Evolutionary conservation across 2,329 filamentous ascomycete genomes (phyloP).

Genomic region (Chrysoporthe deuterocubensis): DNA sequence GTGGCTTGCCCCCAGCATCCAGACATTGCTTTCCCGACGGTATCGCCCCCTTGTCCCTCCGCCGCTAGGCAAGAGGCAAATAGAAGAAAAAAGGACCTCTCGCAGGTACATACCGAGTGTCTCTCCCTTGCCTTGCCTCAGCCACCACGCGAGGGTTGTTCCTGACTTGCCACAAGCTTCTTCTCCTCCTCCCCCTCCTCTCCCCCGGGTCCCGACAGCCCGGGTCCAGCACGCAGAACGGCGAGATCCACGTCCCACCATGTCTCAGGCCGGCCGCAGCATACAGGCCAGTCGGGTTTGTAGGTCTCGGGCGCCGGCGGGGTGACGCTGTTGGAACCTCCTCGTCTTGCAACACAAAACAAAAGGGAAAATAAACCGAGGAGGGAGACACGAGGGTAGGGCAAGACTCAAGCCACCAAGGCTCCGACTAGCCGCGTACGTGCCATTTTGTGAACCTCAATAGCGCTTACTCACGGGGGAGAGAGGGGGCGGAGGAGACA

Average conservation of each 20-base stretch:
- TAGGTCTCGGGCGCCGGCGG: not conserved
- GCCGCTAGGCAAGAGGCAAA: not conserved
- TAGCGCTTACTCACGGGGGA: not conserved
- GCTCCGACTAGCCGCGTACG: too few relatives aligned
- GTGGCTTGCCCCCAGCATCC: not conserved
- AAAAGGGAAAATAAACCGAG: too few relatives aligned
- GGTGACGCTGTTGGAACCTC: too few relatives aligned
- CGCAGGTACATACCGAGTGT: not conserved
- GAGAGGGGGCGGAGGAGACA: not conserved
- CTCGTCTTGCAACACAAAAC: too few relatives aligned
- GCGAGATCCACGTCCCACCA: slow-evolving; percentile 23
- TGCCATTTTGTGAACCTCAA: not conserved
- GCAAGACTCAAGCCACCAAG: too few relatives aligned
- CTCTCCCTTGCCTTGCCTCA: not conserved
- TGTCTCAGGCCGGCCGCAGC: slow-evolving; percentile 19
- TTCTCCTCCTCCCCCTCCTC: not conserved
- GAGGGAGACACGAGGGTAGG: too few relatives aligned
- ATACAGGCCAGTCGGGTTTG: not conserved
- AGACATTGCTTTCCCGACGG: not conserved
- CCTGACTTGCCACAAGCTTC: not conserved
- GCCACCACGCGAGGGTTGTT: not conserved
- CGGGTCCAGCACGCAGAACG: slow-evolving; percentile 19
- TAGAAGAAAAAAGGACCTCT: not conserved
- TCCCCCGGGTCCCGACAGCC: slow-evolving; percentile 21
- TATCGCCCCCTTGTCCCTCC: not conserved